Evolutionary conservation across 768 basidiomycete species (phyloP), one percentile per base, ranked within the genome.

Genomic region (Rhizopogon vesiculosus): DNA sequence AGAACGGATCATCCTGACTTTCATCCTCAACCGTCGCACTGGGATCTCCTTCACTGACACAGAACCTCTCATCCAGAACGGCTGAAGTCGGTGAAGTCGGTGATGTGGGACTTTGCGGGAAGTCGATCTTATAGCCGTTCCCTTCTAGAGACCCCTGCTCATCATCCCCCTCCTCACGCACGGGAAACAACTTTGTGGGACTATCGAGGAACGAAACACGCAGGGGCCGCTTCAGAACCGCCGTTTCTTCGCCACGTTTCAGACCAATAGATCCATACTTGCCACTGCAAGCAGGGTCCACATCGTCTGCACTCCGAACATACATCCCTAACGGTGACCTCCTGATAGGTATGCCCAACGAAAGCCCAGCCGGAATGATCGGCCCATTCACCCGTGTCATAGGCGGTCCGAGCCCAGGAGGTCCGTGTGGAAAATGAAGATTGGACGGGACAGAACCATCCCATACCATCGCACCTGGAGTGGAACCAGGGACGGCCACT

Each of bases 301-400:
- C 66, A n/a, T 76, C 75, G n/a, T 74, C 72, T 1, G 68, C 66
- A 29, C 69, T 65, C 73, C 78, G 77, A 29, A 64, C 64, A 49
- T 65, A 64, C 53, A 62, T 64, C 5, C 75, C 75, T 22, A 87
- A 75, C 1, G 78, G 79, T 15, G 84, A 86, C 54, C 78, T 77
- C 22, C 64, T 72, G 58, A 74, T 67, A 0, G 85, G 84, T 44
- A 70, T 72, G 10, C 79, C 76, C 51, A 87, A 73, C 1, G 77
- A 80, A 54, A 82, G 41, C 38, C 76, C 72, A 12, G 67, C 64
- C 31, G 70, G 69, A 2, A 67, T 61, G 22, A 72, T 59, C 2
- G 66, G 64, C 16, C 62, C 58, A 13, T 42, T 62, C 22, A 45
- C 41, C 54, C 38, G 51, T 7, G 12, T 53, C 9, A 45, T 35